Evolutionary conservation across 2,329 filamentous ascomycete genomes (phyloP).

Genomic region (Eutypa lata): DNA sequence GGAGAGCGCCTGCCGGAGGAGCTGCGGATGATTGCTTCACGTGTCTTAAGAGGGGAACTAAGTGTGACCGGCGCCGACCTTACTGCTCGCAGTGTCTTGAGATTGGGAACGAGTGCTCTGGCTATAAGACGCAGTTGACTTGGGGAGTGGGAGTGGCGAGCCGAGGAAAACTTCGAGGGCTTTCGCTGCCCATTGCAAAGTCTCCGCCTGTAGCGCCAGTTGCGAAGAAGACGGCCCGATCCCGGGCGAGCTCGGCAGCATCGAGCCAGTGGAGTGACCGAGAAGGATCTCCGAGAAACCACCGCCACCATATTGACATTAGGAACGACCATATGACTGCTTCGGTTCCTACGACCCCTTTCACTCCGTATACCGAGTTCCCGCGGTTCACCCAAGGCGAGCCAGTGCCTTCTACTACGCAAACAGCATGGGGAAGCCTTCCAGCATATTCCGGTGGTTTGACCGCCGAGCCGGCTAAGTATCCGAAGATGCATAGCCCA

Average conservation of each 20-base stretch:
- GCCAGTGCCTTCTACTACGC: constrained; percentile 35
- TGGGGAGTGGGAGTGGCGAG: constrained; percentile 96
- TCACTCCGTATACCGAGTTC: constrained; percentile 43
- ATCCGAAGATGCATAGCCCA: constrained; percentile 39
- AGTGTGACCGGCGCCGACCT: constrained; percentile 87
- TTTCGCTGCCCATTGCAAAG: constrained; percentile 71
- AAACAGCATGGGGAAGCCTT: constrained; percentile 44
- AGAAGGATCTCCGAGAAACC: constrained; percentile 30
- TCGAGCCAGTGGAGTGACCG: constrained; percentile 37
- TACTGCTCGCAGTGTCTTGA: constrained; percentile 96
- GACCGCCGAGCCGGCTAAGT: constrained; percentile 37
- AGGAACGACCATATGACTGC: constrained; percentile 30
- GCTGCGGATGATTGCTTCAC: constrained; percentile 94
- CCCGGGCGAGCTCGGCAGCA: constrained; percentile 43
- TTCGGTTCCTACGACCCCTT: constrained; percentile 39
- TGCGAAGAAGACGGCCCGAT: constrained; percentile 46
- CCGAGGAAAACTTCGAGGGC: constrained; percentile 86
- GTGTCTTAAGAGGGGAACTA: constrained; percentile 77
- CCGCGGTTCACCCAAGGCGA: constrained; percentile 49
- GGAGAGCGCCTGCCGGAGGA: constrained; percentile 83
- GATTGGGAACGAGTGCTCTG: constrained; percentile 86
- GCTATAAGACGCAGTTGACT: constrained; percentile 94
- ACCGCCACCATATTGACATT: constrained; percentile 36
- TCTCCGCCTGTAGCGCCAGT: constrained; percentile 51
- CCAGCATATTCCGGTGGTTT: constrained; percentile 42